Evolutionary conservation across 2,329 filamentous ascomycete species (phyloP).

Genomic region (Colletotrichum lupini): DNA sequence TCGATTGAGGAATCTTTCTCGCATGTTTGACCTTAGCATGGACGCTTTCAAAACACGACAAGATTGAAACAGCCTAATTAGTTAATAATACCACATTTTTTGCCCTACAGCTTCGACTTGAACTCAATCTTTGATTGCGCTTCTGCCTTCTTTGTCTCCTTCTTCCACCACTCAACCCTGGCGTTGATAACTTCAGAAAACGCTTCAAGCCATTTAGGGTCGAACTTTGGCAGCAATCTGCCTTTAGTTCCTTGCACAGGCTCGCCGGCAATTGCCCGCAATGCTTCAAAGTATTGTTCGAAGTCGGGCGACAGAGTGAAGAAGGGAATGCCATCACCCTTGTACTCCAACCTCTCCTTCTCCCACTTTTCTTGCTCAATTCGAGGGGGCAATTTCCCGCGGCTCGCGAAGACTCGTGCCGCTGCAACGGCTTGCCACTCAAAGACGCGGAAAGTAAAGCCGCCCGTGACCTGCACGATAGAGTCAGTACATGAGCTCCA

Average conservation of each 20-base stretch:
- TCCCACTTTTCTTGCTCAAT: not conserved
- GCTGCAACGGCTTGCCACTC: not conserved
- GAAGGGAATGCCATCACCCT: not conserved
- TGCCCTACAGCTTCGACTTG: not conserved
- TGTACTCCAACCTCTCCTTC: not conserved
- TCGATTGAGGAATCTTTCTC: not conserved
- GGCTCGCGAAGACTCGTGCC: not conserved
- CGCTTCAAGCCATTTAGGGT: not conserved
- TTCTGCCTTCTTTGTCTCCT: not conserved
- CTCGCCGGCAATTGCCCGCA: not conserved
- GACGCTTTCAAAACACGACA: not conserved
- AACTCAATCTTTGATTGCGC: not conserved
- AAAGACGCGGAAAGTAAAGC: not conserved
- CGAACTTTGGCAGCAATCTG: not conserved
- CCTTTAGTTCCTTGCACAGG: not conserved
- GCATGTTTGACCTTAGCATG: not conserved
- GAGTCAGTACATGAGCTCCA: not conserved
- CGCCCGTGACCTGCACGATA: not conserved
- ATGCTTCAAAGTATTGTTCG: not conserved
- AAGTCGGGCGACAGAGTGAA: not conserved
- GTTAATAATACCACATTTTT: not conserved
- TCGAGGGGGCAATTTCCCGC: not conserved
- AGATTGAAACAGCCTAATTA: not conserved
- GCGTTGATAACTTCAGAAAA: not conserved
- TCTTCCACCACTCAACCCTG: not conserved